These are phyloP conservation scores for Epichloe bromicola DNA, from an alignment of 2,329 filamentous ascomycete genomes.

Conservation along the genomic window DNA sequence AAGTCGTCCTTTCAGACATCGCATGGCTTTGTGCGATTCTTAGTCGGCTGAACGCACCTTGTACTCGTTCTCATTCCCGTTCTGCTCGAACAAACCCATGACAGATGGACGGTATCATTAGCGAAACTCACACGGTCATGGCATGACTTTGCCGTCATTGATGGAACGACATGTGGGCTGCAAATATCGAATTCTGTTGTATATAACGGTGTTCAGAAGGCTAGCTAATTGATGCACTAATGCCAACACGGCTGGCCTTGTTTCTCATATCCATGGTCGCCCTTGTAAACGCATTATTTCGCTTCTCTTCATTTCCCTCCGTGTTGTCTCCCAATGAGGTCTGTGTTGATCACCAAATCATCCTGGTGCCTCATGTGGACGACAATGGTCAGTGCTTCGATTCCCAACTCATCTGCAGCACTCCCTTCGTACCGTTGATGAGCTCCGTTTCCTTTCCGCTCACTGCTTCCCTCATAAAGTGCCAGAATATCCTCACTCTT, in stretches of 20 bases:
- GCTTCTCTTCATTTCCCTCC: background rate
- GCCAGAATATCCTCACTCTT: slow-evolving; percentile 27
- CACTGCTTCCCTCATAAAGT: slow-evolving; percentile 8
- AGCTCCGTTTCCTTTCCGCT: slow-evolving; percentile 5
- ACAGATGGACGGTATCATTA: too few relatives aligned
- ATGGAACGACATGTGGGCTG: too few relatives aligned
- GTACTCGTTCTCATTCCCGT: background rate
- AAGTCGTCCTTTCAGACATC: too few relatives aligned
- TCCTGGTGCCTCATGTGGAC: slow-evolving; percentile 36
- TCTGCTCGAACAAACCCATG: background rate
- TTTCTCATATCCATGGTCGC: too few relatives aligned
- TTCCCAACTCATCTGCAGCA: slow-evolving; percentile 22
- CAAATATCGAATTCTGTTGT: too few relatives aligned
- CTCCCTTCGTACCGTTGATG: background rate
- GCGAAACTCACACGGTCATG: too few relatives aligned
- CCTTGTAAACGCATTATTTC: background rate
- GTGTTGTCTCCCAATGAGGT: slow-evolving; percentile 12
- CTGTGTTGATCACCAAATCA: slow-evolving; percentile 38
- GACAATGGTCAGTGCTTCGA: slow-evolving; percentile 37
- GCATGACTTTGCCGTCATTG: too few relatives aligned
- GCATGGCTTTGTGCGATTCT: background rate
- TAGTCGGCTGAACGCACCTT: too few relatives aligned
- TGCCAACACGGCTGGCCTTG: background rate
- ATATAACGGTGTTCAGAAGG: too few relatives aligned
- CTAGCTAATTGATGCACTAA: background rate